phyloP scores from a whole-genome alignment of 2,329 filamentous ascomycete species.

The Sclerotinia nivalis region DNA sequence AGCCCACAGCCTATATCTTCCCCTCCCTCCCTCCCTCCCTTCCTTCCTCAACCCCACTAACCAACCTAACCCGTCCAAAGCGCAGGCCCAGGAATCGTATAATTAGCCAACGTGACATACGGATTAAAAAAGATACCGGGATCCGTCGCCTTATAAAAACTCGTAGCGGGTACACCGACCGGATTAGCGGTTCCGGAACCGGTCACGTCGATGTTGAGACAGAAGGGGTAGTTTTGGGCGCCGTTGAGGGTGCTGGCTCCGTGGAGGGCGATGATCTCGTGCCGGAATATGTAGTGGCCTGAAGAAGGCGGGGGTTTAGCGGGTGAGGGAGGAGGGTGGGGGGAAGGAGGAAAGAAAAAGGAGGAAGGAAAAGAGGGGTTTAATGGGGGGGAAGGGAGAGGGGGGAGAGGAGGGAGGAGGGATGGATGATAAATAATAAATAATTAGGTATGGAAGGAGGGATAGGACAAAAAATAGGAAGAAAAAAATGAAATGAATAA shows the following conservation, averaged over 20 bases:
- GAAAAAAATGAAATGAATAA: too few species aligned
- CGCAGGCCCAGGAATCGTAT: slow-evolving; percentile 26
- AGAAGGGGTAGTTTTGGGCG: slow-evolving; percentile 52
- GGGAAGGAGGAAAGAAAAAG: too few species aligned
- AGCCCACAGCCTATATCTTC: too few species aligned
- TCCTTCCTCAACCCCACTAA: background rate
- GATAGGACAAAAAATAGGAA: too few species aligned
- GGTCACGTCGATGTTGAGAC: slow-evolving; percentile 50
- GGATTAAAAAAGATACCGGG: slow-evolving; percentile 46
- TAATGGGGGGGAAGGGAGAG: background rate
- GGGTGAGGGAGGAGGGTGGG: slow-evolving; percentile 27
- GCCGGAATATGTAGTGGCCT: slow-evolving; percentile 55
- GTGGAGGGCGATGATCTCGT: slow-evolving; percentile 47
- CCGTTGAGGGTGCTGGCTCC: slow-evolving; percentile 42
- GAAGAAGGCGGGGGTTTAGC: slow-evolving; percentile 45
- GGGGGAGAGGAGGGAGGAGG: too few species aligned
- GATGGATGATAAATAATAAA: too few species aligned
- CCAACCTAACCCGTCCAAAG: slow-evolving; percentile 6
- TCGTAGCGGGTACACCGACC: slow-evolving; percentile 42
- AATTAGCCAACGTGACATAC: slow-evolving; percentile 41
- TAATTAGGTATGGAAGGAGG: too few species aligned
- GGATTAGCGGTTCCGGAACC: slow-evolving; percentile 45
- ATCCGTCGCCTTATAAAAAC: slow-evolving; percentile 46
- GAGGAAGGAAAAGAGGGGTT: slow-evolving; percentile 41
- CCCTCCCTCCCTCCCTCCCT: fast-evolving